These are phyloP conservation scores for Delonix regia DNA, from an alignment of 306 rosid species.

Conservation along the genomic window DNA sequence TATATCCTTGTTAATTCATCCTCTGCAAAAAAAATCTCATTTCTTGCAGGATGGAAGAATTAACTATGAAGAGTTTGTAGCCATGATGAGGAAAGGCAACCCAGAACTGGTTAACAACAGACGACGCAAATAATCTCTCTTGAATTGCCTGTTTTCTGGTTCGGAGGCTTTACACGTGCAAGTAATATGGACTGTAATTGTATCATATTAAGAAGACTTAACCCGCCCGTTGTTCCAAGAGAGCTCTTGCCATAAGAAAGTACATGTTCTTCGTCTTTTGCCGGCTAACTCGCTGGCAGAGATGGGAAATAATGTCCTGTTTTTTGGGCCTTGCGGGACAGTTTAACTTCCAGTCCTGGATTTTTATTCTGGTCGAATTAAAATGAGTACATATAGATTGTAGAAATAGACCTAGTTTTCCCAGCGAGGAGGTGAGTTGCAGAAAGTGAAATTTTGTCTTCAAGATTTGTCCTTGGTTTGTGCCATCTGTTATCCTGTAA, in stretches of 20 bases:
- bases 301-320: background rate
- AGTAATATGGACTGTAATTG: background rate
- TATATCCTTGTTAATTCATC: background rate
- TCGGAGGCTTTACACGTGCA: conserved; percentile 2
- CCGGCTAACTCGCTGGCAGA: background rate
- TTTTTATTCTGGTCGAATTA: background rate
- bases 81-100: conserved; percentile 96
- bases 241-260: background rate
- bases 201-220: background rate
- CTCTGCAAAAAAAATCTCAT: background rate
- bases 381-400: background rate
- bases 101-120: conserved; percentile 46
- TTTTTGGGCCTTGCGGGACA: background rate
- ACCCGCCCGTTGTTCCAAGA: background rate
- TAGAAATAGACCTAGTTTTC: conserved; percentile 3
- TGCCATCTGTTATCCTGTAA: background rate
- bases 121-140: conserved; percentile 6
- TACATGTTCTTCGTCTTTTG: background rate
- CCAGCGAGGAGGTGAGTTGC: background rate
- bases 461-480: background rate
- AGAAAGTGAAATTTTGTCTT: background rate
- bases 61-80: conserved; percentile 89
- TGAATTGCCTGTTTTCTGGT: background rate
- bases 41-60: conserved; percentile 80
- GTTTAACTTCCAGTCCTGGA: background rate